Percentiles rank a stretch among this genome's conserved stretches.
Conservation (phyloP, 805 yeast species). For the Kodamaea nitidulidarum region DNA sequence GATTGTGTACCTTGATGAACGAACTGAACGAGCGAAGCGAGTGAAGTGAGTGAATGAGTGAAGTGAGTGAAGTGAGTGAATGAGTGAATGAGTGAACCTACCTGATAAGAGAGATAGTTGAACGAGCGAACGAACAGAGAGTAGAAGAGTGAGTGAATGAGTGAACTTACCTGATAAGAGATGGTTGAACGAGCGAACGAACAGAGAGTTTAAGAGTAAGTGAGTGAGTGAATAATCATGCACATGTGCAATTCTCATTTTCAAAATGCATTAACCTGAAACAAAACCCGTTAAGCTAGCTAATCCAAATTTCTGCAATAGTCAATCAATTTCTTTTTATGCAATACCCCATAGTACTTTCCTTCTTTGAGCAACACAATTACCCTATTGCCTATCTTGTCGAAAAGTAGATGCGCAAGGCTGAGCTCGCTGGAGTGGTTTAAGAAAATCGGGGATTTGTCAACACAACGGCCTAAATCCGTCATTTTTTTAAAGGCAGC, state of each 20-base stretch:
- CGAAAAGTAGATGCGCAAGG: conserved; percentile 48
- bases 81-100: too few species aligned
- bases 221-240: too few species aligned
- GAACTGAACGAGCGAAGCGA: too few species aligned
- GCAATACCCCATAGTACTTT: conserved; percentile 47
- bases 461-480: conserved; percentile 41
- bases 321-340: conserved; percentile 51
- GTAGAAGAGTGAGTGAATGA: not conserved
- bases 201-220: too few species aligned
- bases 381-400: conserved; percentile 49
- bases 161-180: not conserved
- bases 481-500: conserved; percentile 22
- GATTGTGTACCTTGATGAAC: too few species aligned
- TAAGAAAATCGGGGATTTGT: conserved; percentile 44
- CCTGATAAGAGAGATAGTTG: too few species aligned
- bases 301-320: conserved; percentile 18
- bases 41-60: too few species aligned
- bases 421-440: conserved; percentile 47
- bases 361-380: conserved; percentile 45
- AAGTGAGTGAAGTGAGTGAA: too few species aligned
- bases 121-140: too few species aligned
- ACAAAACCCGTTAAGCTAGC: not conserved
- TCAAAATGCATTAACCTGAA: too few species aligned
- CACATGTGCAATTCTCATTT: too few species aligned
- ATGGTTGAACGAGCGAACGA: too few species aligned